A percentile compares a stretch with the other conserved stretches of the same genome.
Conservation (phyloP, 2,329 filamentous ascomycete genomes). For the Phoma sp. region DNA sequence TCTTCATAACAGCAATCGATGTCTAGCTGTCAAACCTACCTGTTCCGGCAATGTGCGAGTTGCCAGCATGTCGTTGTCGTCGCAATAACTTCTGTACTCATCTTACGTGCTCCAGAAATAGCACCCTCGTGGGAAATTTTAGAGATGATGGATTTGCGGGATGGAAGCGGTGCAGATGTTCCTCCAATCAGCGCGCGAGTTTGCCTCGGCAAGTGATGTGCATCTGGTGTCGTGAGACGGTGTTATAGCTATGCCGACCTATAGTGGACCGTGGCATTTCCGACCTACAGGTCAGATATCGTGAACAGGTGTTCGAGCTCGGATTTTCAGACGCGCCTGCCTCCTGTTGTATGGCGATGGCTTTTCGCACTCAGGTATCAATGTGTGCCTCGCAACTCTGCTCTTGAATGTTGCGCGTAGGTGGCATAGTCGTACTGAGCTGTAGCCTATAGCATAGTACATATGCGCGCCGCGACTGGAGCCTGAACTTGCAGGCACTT, state of each 20-base stretch:
- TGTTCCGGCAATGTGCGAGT: conserved; percentile 5
- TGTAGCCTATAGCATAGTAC: conserved; percentile 6
- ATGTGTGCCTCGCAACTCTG: neutral
- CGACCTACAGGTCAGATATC: neutral
- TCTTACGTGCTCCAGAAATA: conserved; percentile 13
- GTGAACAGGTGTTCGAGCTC: conserved; percentile 12
- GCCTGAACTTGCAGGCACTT: neutral
- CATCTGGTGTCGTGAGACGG: conserved; percentile 19
- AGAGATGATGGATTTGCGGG: conserved; percentile 12
- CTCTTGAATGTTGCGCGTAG: neutral
- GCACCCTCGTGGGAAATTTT: conserved; percentile 9
- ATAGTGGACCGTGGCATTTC: conserved; percentile 15
- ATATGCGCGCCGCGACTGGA: conserved; percentile 2
- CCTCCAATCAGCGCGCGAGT: conserved; percentile 10
- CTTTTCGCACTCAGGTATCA: neutral
- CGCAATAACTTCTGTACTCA: conserved; percentile 15
- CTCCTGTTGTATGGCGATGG: neutral
- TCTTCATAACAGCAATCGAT: conserved; percentile 14
- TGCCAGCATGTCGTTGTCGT: conserved; percentile 5
- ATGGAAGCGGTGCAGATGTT: conserved; percentile 10
- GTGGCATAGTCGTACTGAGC: neutral
- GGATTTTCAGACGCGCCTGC: neutral
- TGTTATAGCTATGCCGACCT: conserved; percentile 17
- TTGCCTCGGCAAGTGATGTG: conserved; percentile 7
- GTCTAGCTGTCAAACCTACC: conserved; percentile 6